A percentile compares a stretch with the other conserved stretches of the same genome.
These are phyloP conservation scores for Exophiala spinifera DNA, from an alignment of 2,329 filamentous ascomycete genomes.

Conservation along the genomic window DNA sequence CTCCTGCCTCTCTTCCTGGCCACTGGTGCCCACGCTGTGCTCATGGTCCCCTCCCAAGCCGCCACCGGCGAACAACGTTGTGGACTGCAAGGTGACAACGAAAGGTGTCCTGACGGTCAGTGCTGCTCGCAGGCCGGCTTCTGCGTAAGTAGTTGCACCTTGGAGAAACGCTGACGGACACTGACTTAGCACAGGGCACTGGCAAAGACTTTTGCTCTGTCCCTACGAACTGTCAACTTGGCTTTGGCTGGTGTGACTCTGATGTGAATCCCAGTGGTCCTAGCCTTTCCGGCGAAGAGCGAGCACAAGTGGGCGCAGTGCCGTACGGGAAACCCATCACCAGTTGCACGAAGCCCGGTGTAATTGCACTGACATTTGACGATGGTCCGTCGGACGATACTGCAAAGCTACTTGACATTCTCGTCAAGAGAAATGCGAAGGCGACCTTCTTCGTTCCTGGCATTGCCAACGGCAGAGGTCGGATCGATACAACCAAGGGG, in stretches of 20 bases:
- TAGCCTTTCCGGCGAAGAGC: slow-evolving; percentile 13
- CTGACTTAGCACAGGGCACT: slow-evolving; percentile 17
- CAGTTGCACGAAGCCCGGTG: slow-evolving; percentile 49
- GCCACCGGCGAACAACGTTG: slow-evolving; percentile 2
- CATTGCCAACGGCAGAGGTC: slow-evolving; percentile 46
- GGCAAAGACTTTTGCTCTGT: slow-evolving; percentile 22
- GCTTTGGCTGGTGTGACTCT: slow-evolving; percentile 27
- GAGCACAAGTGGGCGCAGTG: slow-evolving; percentile 16
- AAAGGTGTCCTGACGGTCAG: slow-evolving; percentile 5
- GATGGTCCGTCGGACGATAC: slow-evolving; percentile 65
- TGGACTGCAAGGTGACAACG: slow-evolving; percentile 2
- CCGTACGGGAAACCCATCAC: slow-evolving; percentile 45
- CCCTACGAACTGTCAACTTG: slow-evolving; percentile 24
- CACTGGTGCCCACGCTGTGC: not conserved
- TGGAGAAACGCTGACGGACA: not conserved
- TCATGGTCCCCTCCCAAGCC: not conserved
- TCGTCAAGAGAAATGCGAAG: slow-evolving; percentile 58
- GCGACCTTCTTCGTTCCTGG: slow-evolving; percentile 66
- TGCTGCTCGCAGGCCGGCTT: slow-evolving; percentile 25
- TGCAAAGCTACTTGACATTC: slow-evolving; percentile 58
- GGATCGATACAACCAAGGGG: slow-evolving; percentile 40
- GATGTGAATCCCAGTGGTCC: slow-evolving; percentile 16
- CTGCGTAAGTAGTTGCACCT: slow-evolving; percentile 18
- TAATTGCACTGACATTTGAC: slow-evolving; percentile 65
- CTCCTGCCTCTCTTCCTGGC: not conserved